Conservation (phyloP, 176 grass and related monocot species). For the Lolium multiflorum region DNA sequence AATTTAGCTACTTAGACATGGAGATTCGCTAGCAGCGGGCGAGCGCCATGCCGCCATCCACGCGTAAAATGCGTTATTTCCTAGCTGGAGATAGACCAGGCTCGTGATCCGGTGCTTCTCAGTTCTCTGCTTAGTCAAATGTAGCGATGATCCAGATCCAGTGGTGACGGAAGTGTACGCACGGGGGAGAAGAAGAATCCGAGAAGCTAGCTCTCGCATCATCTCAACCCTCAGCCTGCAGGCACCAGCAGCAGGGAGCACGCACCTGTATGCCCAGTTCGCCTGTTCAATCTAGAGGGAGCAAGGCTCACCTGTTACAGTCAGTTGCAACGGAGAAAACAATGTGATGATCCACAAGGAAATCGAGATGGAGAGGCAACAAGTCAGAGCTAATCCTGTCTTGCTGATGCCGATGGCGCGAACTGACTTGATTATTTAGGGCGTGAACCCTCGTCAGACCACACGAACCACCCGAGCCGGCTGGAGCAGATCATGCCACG, state of each 20-base stretch:
- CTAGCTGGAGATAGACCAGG: neutral
- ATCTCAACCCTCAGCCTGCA: too few relatives aligned
- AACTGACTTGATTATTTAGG: neutral
- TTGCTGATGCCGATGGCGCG: neutral
- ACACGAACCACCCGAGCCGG: neutral
- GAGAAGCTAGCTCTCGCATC: constrained; percentile 14
- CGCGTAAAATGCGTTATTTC: neutral
- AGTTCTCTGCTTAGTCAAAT: constrained; percentile 7
- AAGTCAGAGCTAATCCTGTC: neutral
- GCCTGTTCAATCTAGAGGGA: too few relatives aligned
- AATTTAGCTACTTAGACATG: neutral
- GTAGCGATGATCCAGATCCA: neutral
- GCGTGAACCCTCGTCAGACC: neutral
- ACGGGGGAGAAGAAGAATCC: constrained; percentile 33
- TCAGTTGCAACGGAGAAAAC: neutral
- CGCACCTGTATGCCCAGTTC: neutral
- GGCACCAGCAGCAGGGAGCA: too few relatives aligned
- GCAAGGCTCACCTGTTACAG: constrained; percentile 26
- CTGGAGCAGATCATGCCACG: constrained; percentile 15
- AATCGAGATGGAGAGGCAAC: neutral
- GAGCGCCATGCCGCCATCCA: neutral
- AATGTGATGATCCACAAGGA: neutral
- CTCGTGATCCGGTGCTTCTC: neutral
- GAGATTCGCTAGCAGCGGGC: neutral
- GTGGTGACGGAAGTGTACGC: neutral